These are phyloP conservation scores for Ceratocystis papillata DNA, from an alignment of 2,329 filamentous ascomycete genomes.

Conservation along the genomic window DNA sequence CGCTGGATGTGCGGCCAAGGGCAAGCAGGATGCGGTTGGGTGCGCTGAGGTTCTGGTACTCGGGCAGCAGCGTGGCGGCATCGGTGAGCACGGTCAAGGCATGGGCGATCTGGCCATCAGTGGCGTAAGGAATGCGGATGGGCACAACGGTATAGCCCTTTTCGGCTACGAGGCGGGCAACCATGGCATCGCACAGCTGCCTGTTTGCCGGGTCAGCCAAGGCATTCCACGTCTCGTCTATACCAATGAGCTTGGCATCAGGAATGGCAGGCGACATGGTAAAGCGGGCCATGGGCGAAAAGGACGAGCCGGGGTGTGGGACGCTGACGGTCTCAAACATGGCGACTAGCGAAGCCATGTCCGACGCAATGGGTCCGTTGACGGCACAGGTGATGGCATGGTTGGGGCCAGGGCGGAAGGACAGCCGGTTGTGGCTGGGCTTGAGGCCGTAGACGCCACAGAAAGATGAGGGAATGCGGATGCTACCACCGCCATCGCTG, in stretches of 20 bases:
- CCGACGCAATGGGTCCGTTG: constrained; percentile 56
- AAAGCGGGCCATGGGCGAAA: constrained; percentile 34
- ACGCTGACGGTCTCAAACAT: constrained; percentile 54
- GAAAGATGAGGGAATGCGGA: constrained; percentile 60
- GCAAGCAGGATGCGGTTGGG: constrained; percentile 57
- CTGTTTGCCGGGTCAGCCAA: constrained; percentile 36
- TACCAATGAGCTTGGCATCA: constrained; percentile 45
- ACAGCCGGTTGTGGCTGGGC: constrained; percentile 56
- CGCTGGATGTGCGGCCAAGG: constrained; percentile 50
- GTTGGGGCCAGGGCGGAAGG: constrained; percentile 47
- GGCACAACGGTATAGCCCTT: constrained; percentile 45
- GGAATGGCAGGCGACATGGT: constrained; percentile 27
- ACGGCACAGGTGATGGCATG: constrained; percentile 53
- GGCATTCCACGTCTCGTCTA: constrained; percentile 54
- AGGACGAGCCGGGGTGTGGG: constrained; percentile 50
- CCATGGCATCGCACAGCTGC: constrained; percentile 34
- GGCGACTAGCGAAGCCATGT: constrained; percentile 54
- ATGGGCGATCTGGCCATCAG: constrained; percentile 60
- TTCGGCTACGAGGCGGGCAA: constrained; percentile 44
- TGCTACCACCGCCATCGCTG: constrained; percentile 61
- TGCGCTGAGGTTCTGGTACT: constrained; percentile 43
- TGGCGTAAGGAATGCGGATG: constrained; percentile 47
- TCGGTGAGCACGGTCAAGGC: constrained; percentile 64
- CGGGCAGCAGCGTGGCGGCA: constrained; percentile 37
- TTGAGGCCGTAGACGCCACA: constrained; percentile 69